A percentile compares a stretch with the other conserved stretches of the same genome.
These are phyloP conservation scores for Simplicillium aogashimaense DNA, from an alignment of 2,329 filamentous ascomycete species.

Conservation along the genomic window DNA sequence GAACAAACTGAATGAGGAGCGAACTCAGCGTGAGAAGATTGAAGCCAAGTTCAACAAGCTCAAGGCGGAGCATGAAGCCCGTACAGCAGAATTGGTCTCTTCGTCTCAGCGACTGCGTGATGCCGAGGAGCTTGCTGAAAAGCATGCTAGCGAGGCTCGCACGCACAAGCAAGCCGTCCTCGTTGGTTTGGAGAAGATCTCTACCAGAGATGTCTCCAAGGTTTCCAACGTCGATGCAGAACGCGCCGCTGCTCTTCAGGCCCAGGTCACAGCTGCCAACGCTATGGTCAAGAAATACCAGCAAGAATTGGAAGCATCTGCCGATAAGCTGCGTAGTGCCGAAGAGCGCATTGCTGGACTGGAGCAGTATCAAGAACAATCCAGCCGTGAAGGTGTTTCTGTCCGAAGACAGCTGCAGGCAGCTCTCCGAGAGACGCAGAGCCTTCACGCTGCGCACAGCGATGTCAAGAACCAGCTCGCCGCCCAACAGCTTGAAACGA, in stretches of 20 bases:
- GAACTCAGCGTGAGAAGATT: conserved; percentile 60
- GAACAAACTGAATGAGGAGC: conserved; percentile 74
- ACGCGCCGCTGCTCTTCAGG: conserved; percentile 64
- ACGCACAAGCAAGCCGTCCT: conserved; percentile 78
- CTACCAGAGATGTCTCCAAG: conserved; percentile 39
- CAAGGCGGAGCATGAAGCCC: conserved; percentile 73
- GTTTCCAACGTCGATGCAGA: conserved; percentile 45
- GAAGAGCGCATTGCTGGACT: conserved; percentile 95
- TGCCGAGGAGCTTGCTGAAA: conserved; percentile 79
- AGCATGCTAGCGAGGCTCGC: conserved; percentile 76
- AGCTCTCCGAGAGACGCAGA: conserved; percentile 72
- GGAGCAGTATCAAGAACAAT: conserved; percentile 95
- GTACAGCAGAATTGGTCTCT: conserved; percentile 66
- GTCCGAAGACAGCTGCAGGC: conserved; percentile 85
- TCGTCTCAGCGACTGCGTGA: conserved; percentile 68
- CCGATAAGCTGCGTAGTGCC: conserved; percentile 81
- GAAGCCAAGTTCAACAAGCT: conserved; percentile 70
- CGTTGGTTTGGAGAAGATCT: conserved; percentile 68
- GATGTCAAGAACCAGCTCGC: conserved; percentile 77
- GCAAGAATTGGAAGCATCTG: conserved; percentile 73
- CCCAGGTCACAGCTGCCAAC: conserved; percentile 70
- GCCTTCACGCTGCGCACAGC: conserved; percentile 68
- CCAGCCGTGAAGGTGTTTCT: conserved; percentile 81
- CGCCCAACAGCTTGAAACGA: conserved; percentile 84
- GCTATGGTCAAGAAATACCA: conserved; percentile 80